Base-by-base conservation (phyloP, 1,284 basidiomycete genomes). In the Pseudozyma sp. region DNA sequence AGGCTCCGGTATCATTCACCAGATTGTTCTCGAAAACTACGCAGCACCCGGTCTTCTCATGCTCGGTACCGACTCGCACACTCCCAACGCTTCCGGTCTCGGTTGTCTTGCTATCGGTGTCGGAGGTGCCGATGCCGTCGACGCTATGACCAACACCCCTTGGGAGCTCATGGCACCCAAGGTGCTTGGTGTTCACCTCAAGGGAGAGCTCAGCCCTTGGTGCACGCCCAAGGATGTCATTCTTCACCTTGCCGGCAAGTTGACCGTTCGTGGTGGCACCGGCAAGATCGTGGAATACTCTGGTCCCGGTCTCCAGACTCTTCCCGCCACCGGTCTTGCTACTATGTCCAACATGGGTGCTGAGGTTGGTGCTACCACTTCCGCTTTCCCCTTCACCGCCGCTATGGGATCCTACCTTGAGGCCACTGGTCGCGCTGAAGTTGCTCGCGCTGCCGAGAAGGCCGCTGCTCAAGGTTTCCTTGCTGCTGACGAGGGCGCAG, bases 261-360 rank as follows among this genome's bases (percentile, higher is more conserved):
- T 99, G 39, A 97, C 96, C 18, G 97, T 99, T 62, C 89, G 93
- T 90, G 96, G 97, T 18, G 97, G 97, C 35, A 99, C 97, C 12
- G 97, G 97, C 55, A 90, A 92, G 62, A 97, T 99, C 76, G 87
- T 99, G 73, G 97, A 99, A 86, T 99, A 99, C 86, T 97, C 95
- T 85, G 97, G 97, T 8, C 91, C 94, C n/a, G 96, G 96, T 19
- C 93, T 99, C 11, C 88, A 89, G 65, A 88, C 89, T 56, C 94
- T 97, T 81, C 97, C 95, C 31, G 97, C 95, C 84, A 99, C 97
- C 70, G 95, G 93, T 88, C 79, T 97, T 55, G 95, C 95, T 0
- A 98, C 95, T 5, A 92, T 97, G 70, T 92, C 93, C 61, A 98
- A 98, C 87, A 99, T 99, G 97, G 97, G 97, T 66, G 97, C 97